Base-by-base conservation (phyloP, 352 stramenopile species). In the Globisporangium okanoganense region DNA sequence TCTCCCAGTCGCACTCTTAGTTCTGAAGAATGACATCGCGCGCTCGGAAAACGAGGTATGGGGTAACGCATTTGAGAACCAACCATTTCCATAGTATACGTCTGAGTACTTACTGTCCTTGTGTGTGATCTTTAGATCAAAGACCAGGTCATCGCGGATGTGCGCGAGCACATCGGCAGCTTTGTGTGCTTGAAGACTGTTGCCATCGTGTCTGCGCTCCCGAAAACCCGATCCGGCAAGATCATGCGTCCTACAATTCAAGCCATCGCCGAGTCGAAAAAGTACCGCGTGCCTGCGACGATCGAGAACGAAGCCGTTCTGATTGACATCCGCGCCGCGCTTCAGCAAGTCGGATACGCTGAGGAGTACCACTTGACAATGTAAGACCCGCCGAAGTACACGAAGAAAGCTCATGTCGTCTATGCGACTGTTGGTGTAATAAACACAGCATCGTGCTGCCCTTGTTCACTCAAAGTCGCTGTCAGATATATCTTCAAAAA, bases 401-500 rank as follows among this genome's bases (percentile, higher is more conserved):
- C 2, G 6, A 13, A 48, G n/a, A 48, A 12, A n/a, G 22, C 7
- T 48, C 8, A 31, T 53, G 58, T 63, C 16, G 36, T 49, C 20
- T 27, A 40, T 56, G 25, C 40, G 24, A 20, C n/a, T 29, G 44
- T 52, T 35, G 18, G 7, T 44, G 20, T 14, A 16, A 33, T 25
- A 16, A 33, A 33, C 18, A 16, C 24, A 52, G 18, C 24, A 52
- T 12, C 13, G 10, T 14, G 16, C 45, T n/a, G 45, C 45, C 3
- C 43, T 33, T 16, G 7, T 40, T 54, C 38, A 75, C 31, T 85
- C 75, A 50, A 90, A 92, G 53, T 88, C 79, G 54, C 73, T 88
- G 41, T 92, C 82, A 0, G 75, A 81, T 20, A 92, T 74, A 47
- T 88, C 78, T 13, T 85, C 71, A 45, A 82, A 87, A 29, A 65